These are phyloP conservation scores for Trichosanthes truncata DNA, from an alignment of 306 rosid species.

Conservation along the genomic window DNA sequence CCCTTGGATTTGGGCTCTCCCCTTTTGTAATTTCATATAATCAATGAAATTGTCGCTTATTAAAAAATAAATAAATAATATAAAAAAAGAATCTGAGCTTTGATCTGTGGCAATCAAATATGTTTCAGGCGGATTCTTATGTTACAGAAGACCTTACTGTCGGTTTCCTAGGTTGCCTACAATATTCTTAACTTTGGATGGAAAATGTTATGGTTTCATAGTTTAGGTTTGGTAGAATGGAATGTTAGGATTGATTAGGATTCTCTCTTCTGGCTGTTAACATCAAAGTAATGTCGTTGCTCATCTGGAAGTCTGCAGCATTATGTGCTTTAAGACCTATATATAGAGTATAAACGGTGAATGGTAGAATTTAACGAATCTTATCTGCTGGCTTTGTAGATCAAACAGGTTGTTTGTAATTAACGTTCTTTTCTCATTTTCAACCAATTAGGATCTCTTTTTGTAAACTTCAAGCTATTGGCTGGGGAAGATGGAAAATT, in stretches of 20 bases:
- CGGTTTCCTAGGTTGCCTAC: background rate
- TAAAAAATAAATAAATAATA: too few relatives aligned
- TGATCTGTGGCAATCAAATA: background rate
- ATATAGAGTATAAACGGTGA: background rate
- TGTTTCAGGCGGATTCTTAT: background rate
- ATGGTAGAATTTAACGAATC: background rate
- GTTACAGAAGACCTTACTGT: background rate
- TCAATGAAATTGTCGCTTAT: too few relatives aligned
- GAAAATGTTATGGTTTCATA: background rate
- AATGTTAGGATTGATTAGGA: background rate
- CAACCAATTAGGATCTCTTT: background rate
- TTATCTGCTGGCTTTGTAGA: background rate
- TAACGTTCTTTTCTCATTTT: background rate
- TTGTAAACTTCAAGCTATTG: background rate
- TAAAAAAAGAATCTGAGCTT: background rate
- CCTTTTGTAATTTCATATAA: too few relatives aligned
- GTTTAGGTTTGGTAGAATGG: background rate
- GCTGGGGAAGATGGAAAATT: background rate
- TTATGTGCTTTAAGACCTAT: background rate
- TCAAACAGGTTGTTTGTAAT: background rate
- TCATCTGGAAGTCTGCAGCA: background rate
- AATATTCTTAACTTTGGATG: background rate
- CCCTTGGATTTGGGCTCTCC: too few relatives aligned
- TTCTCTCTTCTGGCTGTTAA: background rate
- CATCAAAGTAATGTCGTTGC: too few relatives aligned